A percentile compares a stretch with the other conserved stretches of the same genome.
These are phyloP conservation scores for Alternaria sp. DNA, from an alignment of 2,329 filamentous ascomycete genomes.

Conservation along the genomic window DNA sequence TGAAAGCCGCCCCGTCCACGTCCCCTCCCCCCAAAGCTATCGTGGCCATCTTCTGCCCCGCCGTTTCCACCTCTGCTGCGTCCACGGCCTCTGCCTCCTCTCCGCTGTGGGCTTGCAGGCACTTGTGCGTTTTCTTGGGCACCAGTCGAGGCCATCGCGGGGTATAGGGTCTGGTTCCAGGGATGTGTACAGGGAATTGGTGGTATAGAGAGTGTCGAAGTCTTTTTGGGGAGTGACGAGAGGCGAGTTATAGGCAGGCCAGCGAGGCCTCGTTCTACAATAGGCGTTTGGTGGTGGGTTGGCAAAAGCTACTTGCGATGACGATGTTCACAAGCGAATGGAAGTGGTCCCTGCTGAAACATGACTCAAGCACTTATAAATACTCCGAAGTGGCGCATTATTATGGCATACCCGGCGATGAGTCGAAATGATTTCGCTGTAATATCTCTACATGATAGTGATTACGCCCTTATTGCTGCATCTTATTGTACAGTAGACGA, in stretches of 20 bases:
- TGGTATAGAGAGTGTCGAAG: background rate
- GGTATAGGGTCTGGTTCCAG: constrained; percentile 22
- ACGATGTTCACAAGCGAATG: constrained; percentile 42
- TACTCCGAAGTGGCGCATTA: constrained; percentile 14
- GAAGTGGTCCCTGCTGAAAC: constrained; percentile 21
- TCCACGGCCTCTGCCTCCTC: constrained; percentile 43
- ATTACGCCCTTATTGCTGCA: background rate
- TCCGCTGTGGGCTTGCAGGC: constrained; percentile 38
- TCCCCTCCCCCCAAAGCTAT: constrained; percentile 34
- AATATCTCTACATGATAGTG: background rate
- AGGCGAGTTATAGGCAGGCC: constrained; percentile 18
- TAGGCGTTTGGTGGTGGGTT: constrained; percentile 24
- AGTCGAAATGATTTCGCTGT: constrained; percentile 35
- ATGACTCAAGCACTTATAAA: constrained; percentile 22
- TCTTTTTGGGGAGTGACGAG: background rate
- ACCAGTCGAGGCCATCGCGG: constrained; percentile 46
- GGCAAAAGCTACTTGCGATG: constrained; percentile 33
- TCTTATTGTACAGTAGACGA: background rate
- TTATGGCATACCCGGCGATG: constrained; percentile 17
- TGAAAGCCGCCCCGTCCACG: constrained; percentile 48
- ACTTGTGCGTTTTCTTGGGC: constrained; percentile 35
- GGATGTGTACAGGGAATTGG: constrained; percentile 7
- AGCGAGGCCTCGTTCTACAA: constrained; percentile 28
- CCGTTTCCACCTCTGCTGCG: constrained; percentile 38
- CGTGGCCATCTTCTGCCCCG: constrained; percentile 31